Evolutionary conservation across 2,329 filamentous ascomycete genomes (phyloP), one percentile per base, ranked within the genome.

Genomic region (Aspergillus costaricaensis): DNA sequence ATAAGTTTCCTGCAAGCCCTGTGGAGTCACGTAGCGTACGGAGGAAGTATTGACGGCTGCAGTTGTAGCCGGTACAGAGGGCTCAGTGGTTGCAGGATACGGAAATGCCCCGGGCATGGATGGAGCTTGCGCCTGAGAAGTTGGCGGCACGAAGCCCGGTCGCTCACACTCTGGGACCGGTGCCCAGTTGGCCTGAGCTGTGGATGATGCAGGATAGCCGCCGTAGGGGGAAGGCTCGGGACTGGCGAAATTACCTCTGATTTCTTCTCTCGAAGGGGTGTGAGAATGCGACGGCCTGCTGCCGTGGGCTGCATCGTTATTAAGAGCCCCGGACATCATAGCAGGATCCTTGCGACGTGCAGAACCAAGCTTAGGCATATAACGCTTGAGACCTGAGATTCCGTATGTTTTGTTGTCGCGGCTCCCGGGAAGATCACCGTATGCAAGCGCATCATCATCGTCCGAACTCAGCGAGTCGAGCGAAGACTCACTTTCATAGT

Each of bases 141-240:
- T 67, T 12, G 77, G 76, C 32, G 77, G 76, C n/a, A 79, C 72
- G 59, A 75, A 80, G 1, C 75, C 77, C 14, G 77, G 76, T 23
- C 73, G 73, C 65, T 77, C 75, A 53, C 75, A 75, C 55, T 76
- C 76, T 2, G 76, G 76, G 10, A 79, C 68, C 19, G 75, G 65
- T 19, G 74, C 73, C 77, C 76, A 79, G 47, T 75, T 72, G 8
- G 65, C 65, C 53, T 59, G 68, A 17, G 19, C 23, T 4, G 65
- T 59, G 19, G 59, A 47, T 9, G 67, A 64, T 8, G 67, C 56
- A 9, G 60, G 52, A 9, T 63, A 62, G 41, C 62, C 59, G 1
- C 61, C 60, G 27, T 53, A 60, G 55, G n/a, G 59, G 64, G 59
- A 15, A 3, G 72, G 70, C 53, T 74, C 67, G 12, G 72, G 69